Evolutionary conservation across 208 protist species (phyloP).

Genomic region (Acanthamoeba lenticulata): DNA sequence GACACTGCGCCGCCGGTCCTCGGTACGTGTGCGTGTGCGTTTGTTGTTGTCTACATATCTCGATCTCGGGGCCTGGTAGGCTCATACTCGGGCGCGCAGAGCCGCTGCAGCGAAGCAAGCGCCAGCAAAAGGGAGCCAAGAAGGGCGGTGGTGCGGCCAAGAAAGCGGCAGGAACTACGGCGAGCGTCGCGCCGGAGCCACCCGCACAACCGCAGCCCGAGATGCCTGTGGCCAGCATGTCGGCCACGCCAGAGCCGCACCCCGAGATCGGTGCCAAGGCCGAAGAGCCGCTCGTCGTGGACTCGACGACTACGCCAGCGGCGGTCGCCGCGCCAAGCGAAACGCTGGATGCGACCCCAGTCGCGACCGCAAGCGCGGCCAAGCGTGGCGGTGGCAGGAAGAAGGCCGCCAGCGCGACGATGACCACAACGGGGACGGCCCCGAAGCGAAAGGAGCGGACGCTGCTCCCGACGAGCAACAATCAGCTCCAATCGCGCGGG

Average conservation of each 20-base stretch:
- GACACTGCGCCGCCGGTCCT: neutral
- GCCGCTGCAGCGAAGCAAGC: no score
- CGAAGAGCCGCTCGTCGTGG: neutral
- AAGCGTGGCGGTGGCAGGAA: neutral
- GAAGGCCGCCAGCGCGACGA: no score
- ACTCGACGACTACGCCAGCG: no score
- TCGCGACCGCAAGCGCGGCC: neutral
- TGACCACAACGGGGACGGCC: neutral
- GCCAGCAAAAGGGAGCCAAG: no score
- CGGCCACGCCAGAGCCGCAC: neutral
- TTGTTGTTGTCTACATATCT: neutral
- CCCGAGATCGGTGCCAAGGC: neutral
- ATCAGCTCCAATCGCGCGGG: neutral
- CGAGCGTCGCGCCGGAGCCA: no score
- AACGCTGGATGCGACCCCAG: no score
- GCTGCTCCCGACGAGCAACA: slow-evolving; percentile 16
- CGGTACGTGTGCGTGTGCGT: neutral
- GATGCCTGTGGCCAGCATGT: neutral
- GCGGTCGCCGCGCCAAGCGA: no score
- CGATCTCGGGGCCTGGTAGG: neutral
- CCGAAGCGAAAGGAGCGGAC: neutral
- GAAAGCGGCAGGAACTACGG: no score
- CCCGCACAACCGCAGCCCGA: no score
- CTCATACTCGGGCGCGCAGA: no score
- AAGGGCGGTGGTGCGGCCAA: no score